These are phyloP conservation scores for Penicillium fimorum DNA, from an alignment of 495 filamentous ascomycete species.

Conservation along the genomic window DNA sequence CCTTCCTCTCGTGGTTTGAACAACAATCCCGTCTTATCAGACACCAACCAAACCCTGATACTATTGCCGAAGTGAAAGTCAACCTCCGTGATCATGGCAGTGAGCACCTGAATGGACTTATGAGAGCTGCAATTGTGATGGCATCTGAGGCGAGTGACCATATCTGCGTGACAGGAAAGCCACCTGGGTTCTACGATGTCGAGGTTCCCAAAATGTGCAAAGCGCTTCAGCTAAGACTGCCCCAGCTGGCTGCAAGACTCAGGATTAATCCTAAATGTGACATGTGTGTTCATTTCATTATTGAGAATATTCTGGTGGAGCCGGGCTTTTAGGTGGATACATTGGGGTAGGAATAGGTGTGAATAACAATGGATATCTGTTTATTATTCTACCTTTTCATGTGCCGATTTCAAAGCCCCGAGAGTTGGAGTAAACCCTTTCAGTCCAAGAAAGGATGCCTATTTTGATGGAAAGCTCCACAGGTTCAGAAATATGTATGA, in stretches of 20 bases:
- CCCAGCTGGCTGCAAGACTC: not conserved
- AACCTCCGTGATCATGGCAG: not conserved
- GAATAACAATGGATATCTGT: not conserved
- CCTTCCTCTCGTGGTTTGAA: not conserved
- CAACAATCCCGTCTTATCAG: not conserved
- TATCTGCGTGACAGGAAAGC: not conserved
- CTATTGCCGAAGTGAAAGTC: not conserved
- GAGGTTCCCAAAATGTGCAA: not conserved
- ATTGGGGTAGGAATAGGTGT: not conserved
- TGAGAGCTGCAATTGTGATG: not conserved
- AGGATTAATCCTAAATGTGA: not conserved
- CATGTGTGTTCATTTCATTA: conserved; percentile 2
- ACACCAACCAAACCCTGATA: not conserved
- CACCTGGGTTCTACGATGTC: not conserved
- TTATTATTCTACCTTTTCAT: conserved; percentile 4
- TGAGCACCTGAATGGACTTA: not conserved
- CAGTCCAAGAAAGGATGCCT: conserved; percentile 33
- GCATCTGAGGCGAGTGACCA: not conserved
- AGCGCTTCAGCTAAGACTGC: not conserved
- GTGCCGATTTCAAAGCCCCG: conserved; percentile 38
- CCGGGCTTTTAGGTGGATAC: not conserved
- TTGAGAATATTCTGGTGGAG: not conserved
- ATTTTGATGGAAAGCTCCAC: conserved; percentile 5
- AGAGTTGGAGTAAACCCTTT: conserved; percentile 23
- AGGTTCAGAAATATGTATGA: conserved; percentile 17